Base-by-base conservation (phyloP, 306 rosid species). In the Bauhinia variegata region DNA sequence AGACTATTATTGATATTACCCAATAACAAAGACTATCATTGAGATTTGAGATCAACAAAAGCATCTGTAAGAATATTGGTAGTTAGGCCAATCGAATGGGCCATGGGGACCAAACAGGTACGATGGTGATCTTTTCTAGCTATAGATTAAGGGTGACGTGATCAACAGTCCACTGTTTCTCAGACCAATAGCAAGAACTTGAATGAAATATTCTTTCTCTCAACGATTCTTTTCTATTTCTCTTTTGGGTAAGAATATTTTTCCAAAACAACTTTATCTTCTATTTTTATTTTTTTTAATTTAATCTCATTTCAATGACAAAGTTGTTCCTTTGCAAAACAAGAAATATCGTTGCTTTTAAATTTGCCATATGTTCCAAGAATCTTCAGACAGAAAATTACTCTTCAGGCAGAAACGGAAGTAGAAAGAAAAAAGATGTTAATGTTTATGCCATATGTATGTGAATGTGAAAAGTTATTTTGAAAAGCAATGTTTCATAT, bases 51-150 rank as follows among this genome's bases (percentile, higher is more conserved):
- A 23, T 23, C 28, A 23, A 23, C 28, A 23, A 23, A 23, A 23
- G 28, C 28, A 36, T 68, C 28, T 32, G 15, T 58, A 14, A 59
- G 80, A 65, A 75, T 70, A 65, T 75, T 61, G 68, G 81, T 44
- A 60, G 77, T n/a, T n/a, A 52, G 79, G 74, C 80, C 74, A 65
- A 61, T 58, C 59, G 5, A 70, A 65, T 60, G 78, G 66, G 60
- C 49, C 63, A 59, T 31, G 58, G 39, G n/a, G 63, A 65, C 63
- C 68, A 53, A 31, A 50, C 63, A 60, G 15, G 51, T 47, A 68
- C 60, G 60, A 38, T 13, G 50, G 50, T 59, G 28, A 23, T 2
- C 28, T 23, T 54, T 23, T 63, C 62, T 57, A 32, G 18, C 37
- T 44, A 10, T 67, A 54, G 44, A 31, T 47, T 54, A 42, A 48